Conservation (phyloP, 345 rosid species). For the Anacardium occidentale region DNA sequence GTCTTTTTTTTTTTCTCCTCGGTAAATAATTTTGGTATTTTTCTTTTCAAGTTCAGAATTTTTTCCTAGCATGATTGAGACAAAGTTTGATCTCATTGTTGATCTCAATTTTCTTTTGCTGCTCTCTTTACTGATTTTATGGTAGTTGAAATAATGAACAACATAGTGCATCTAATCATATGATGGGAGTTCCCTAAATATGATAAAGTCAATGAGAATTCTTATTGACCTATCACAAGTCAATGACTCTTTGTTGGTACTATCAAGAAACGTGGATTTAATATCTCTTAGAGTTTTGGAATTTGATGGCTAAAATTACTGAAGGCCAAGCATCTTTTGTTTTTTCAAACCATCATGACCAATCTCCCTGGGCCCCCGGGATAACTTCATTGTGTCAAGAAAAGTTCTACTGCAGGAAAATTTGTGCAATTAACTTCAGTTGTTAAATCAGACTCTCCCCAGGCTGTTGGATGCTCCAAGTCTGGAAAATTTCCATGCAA, state of each 20-base stretch:
- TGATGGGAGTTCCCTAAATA: not conserved
- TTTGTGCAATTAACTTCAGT: slow-evolving; percentile 18
- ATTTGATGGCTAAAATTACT: not conserved
- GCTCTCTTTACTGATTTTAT: not conserved
- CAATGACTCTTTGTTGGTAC: not conserved
- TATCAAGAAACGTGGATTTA: not conserved
- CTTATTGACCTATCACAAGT: not conserved
- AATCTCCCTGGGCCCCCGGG: not conserved
- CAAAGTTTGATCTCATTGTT: not conserved
- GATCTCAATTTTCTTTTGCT: not conserved
- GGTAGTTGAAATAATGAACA: not conserved
- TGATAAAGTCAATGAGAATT: not conserved
- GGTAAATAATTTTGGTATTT: not conserved
- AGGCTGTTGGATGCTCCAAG: slow-evolving; percentile 84
- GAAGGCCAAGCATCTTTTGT: not conserved
- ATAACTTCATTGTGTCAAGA: not conserved
- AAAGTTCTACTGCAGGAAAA: not conserved
- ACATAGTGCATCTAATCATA: too few relatives aligned
- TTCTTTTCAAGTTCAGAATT: not conserved
- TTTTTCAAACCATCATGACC: not conserved
- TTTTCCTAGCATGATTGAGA: not conserved
- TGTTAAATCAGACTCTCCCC: slow-evolving; percentile 66
- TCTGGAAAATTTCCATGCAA: slow-evolving; percentile 58
- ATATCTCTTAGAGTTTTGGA: not conserved
- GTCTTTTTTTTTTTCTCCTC: not conserved